Percentiles rank a stretch among this genome's conserved stretches.
phyloP scores from a whole-genome alignment of 345 rosid species.

The Citrus cavaleriei region DNA sequence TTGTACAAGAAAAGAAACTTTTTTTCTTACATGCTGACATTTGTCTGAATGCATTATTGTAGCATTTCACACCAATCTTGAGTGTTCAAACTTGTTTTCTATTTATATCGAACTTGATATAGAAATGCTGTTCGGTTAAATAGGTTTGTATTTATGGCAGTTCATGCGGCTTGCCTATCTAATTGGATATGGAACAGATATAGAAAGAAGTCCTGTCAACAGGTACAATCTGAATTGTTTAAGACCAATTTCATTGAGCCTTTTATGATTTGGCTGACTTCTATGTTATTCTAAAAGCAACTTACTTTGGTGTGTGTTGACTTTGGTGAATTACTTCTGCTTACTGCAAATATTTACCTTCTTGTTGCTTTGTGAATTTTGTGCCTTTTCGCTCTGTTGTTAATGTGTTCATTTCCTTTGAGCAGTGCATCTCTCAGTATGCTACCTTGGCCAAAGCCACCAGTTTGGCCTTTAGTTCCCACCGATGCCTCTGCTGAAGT shows the following conservation, averaged over 20 bases:
- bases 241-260: neutral
- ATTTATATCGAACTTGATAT: neutral
- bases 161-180: conserved; percentile 95
- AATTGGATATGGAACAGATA: conserved; percentile 80
- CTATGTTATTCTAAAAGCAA: neutral
- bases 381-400: conserved; percentile 7
- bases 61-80: neutral
- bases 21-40: neutral
- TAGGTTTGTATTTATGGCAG: conserved; percentile 47
- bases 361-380: conserved; percentile 1
- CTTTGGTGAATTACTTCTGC: neutral
- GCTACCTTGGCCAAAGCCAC: conserved; percentile 99
- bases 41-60: neutral
- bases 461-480: conserved; percentile 93
- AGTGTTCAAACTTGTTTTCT: neutral
- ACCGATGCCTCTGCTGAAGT: conserved; percentile 74
- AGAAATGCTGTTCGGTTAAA: conserved; percentile 13
- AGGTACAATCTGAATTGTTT: conserved; percentile 43
- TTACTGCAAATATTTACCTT: conserved; percentile 2
- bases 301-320: neutral
- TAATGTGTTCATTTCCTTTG: conserved; percentile 24
- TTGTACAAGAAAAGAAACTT: neutral
- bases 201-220: conserved; percentile 94
- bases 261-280: conserved; percentile 3
- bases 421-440: conserved; percentile 95